Evolutionary conservation across 441 rosid genomes (phyloP), one percentile per base, ranked within the genome.

Genomic region (Biscutella laevigata): DNA sequence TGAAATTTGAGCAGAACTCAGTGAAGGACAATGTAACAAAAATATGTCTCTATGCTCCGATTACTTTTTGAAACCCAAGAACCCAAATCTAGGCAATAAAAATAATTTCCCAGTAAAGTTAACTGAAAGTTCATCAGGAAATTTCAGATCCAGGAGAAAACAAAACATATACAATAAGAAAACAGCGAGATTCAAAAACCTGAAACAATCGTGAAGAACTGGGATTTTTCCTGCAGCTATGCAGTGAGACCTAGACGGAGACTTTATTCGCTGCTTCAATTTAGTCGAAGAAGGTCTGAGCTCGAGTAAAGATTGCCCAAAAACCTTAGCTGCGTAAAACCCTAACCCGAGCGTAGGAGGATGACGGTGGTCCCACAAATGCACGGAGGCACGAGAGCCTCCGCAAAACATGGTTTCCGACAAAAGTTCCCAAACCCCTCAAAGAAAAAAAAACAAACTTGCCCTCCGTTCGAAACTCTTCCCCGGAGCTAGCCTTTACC

Each of bases 361-460:
- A 41, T 55, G 36, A 11, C 12, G 60, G 33, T 30, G 53, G 25
- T 66, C 75, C 42, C 77, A 68, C 8, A 74, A 54, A 64, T 73
- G 84, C 32, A 63, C 79, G 19, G 82, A 75, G 59, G 75, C 66
- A 56, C 82, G 75, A 66, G 61, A 77, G 53, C 83, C 77, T 47
- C 85, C 71, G 39, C 64, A 67, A 70, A 77, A 66, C 95, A 85
- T 80, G 16, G 40, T 40, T 14, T 22, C 53, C 2, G 12, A 42
- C 29, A 22, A 13, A n/a, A 50, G 6, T 51, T 40, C 57, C 30
- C 35, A 42, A 41, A 13, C 7, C 30, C 13, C 13, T 2, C 0
- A 10, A 13, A 15, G 12, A 49, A 8, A 33, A 33, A 21, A 16
- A 41, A 2, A 0, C 30, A 14, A 41, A 10, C 7, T 42, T 22